Base-by-base conservation (phyloP, 768 basidiomycete species). In the Leccinum uliginosum region DNA sequence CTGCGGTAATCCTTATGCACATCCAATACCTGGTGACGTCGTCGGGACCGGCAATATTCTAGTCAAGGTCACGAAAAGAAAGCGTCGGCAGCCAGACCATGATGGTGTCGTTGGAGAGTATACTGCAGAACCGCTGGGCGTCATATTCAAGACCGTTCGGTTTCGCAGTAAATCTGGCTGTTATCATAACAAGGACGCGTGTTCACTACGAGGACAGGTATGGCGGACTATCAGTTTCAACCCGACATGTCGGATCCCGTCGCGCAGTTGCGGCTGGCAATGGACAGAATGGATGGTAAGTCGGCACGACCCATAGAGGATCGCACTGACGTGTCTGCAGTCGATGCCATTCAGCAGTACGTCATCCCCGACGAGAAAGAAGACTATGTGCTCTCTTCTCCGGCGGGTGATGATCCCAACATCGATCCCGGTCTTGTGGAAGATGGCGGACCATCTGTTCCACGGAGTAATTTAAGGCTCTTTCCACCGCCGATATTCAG, bases 171-270 rank as follows among this genome's bases (percentile, higher is more conserved):
- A 73, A 87, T 77, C 53, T 23, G 21, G 50, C 40, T 34, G n/a
- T 45, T 54, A 21, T 6, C 7, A 12, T 23, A 21, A 8, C 44
- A 7, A n/a, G 30, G 35, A n/a, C 10, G 11, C 15, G n/a, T 32
- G 6, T 51, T 56, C 47, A 65, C 50, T 30, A 27, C n/a, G 21
- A 53, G 32, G 54, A 30, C 56, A 98, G 96, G 86, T 56, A 93
- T 98, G 90, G 91, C 86, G 38, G 96, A 98, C 70, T 97, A 85
- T 68, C 94, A 97, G 71, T 97, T 85, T 71, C 81, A 86, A 58
- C 92, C 92, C 1, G 78, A 88, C 55, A 74, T 78, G 68, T 70
- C 82, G 14, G 93, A 96, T 65, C 85, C 87, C 3, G 74, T 92
- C 4, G 71, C 85, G 2, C 75, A 83, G 56, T 73, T 98, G 53